Evolutionary conservation across 1,139 yeast species (phyloP).

Genomic region (Candida frijolesensis): DNA sequence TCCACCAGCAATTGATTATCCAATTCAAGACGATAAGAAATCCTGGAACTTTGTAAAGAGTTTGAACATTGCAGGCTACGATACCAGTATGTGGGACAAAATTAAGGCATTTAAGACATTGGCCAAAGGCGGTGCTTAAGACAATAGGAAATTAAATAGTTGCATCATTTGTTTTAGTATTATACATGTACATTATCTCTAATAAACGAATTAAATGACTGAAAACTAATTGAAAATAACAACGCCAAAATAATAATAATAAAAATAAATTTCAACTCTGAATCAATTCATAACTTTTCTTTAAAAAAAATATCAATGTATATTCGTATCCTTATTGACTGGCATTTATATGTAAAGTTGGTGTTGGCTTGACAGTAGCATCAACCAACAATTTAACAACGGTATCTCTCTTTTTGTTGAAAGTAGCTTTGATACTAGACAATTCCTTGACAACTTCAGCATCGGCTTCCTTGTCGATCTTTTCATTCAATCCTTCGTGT

Average conservation of each 20-base stretch:
- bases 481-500: constrained; percentile 66
- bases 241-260: not conserved
- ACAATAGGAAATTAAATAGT: too few relatives aligned
- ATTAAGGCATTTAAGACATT: constrained; percentile 42
- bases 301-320: not conserved
- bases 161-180: not conserved
- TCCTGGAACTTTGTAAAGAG: constrained; percentile 89
- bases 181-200: not conserved
- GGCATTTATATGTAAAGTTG: constrained; percentile 83
- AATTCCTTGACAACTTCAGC: constrained; percentile 61
- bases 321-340: constrained; percentile 5
- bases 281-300: not conserved
- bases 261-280: too few relatives aligned
- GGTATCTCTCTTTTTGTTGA: constrained; percentile 59
- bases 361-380: constrained; percentile 77
- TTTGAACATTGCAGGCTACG: constrained; percentile 87
- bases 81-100: constrained; percentile 67
- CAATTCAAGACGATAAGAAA: constrained; percentile 73
- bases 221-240: not conserved
- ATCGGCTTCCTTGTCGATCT: constrained; percentile 75
- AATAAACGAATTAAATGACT: not conserved
- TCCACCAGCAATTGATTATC: constrained; percentile 89
- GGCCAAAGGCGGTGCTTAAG: constrained; percentile 30
- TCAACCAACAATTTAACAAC: constrained; percentile 80
- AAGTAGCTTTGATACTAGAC: constrained; percentile 61